Base-by-base conservation (phyloP, 345 rosid genomes). In the Salix brachista region DNA sequence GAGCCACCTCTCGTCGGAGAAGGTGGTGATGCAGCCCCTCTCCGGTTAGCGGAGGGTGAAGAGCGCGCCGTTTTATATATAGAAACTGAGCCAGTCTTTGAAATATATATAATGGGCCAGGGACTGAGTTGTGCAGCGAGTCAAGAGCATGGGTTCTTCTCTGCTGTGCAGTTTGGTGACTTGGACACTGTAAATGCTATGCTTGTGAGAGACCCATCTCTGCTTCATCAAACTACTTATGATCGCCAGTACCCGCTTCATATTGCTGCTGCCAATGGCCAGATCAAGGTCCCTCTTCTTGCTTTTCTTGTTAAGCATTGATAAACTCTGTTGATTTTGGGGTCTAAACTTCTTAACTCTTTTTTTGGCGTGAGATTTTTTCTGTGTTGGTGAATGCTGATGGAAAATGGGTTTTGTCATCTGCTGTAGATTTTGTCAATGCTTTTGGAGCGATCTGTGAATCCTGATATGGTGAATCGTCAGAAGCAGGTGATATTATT, bases 211-310 rank as follows among this genome's bases (percentile, higher is more conserved):
- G 91, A 96, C 65, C 88, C 98, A 4, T 77, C 79, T 74, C 85
- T 91, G 26, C 68, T 88, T 68, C 78, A 81, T 58, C 89, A 90
- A 60, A 86, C 88, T 26, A 90, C 92, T 80, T 90, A 92, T 82
- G 97, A 92, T 88, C 95, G 94, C 60, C 94, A 93, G 83, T 96
- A 93, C 76, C 78, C 88, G 54, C 91, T 96, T 69, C 99, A 96
- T 79, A 83, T 96, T 71, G 98, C 99, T 72, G 98, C 99, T 78
- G 96, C 98, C 71, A 91, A 84, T 89, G 99, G 95, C 86, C 97
- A 89, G 96, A 90, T 93, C 91, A 92, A 96, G 97, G 99, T 96
- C 13, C 41, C 13, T 36, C 60, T 36, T 71, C 61, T n/a, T 26
- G 60, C 8, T 66, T 65, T 32, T 52, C 44, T 60, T 74, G 16